Evolutionary conservation across 345 rosid species (phyloP).

Genomic region (Psidium friedrichsthalianum): DNA sequence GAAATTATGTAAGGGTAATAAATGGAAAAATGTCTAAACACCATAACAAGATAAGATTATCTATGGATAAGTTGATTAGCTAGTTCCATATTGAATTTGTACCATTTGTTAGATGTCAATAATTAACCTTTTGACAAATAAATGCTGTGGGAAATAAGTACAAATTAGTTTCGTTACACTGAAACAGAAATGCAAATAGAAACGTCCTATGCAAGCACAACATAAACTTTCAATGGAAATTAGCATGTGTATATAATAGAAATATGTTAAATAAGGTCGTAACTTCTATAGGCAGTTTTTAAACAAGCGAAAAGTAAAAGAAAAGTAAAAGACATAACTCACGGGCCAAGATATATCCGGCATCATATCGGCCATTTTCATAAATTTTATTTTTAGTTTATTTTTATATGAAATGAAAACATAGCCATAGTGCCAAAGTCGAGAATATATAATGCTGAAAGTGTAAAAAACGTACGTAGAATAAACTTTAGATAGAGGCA

Average conservation of each 20-base stretch:
- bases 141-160: not conserved
- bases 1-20: not conserved
- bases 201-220: not conserved
- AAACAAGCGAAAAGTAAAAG: too few relatives aligned
- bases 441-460: not conserved
- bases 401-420: not conserved
- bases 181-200: not conserved
- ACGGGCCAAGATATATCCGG: too few relatives aligned
- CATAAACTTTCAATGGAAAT: not conserved
- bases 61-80: not conserved
- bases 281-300: too few relatives aligned
- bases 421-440: not conserved
- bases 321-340: too few relatives aligned
- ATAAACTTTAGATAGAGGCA: not conserved
- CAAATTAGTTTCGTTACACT: not conserved
- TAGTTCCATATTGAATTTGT: not conserved
- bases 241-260: not conserved
- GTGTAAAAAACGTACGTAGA: not conserved
- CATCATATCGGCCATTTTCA: not conserved
- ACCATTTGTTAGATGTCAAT: not conserved
- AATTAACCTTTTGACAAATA: too few relatives aligned
- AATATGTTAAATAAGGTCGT: too few relatives aligned
- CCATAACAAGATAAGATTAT: not conserved
- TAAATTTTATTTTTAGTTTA: not conserved
- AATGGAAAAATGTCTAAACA: not conserved